Conservation (phyloP, 768 basidiomycete genomes). For the Sarcodon sp. region DNA sequence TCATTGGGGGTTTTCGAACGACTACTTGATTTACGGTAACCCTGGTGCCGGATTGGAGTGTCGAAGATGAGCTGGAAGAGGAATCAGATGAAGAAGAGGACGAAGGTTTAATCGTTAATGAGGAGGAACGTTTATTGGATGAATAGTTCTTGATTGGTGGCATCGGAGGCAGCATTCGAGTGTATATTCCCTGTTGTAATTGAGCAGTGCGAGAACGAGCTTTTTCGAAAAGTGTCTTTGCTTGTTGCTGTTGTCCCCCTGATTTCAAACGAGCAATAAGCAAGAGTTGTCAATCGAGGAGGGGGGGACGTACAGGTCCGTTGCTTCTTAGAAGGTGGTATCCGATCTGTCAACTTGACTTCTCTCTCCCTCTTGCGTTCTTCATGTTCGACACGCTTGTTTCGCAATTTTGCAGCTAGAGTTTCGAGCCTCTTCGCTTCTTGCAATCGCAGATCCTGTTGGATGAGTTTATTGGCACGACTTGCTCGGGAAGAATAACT, state of each 20-base stretch:
- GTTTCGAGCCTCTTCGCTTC: conserved; percentile 58
- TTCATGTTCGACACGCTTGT: conserved; percentile 54
- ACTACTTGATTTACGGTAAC: conserved; percentile 41
- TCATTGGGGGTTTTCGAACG: conserved; percentile 19
- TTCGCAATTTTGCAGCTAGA: conserved; percentile 46
- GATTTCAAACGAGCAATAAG: conserved; percentile 3
- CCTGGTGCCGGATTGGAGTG: conserved; percentile 16
- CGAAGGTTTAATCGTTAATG: conserved; percentile 2
- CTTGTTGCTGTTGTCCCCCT: conserved; percentile 29
- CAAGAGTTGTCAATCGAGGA: conserved; percentile 5
- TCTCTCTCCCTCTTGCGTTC: conserved; percentile 68
- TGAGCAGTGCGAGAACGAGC: conserved; percentile 59
- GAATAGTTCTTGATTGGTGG: conserved; percentile 29
- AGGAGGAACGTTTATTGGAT: conserved; percentile 7
- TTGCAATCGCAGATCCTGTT: conserved; percentile 39
- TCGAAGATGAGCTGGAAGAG: conserved; percentile 1
- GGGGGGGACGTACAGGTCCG: conserved; percentile 40
- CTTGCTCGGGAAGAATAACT: neutral
- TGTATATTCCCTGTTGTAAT: conserved; percentile 48
- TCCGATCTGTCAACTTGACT: conserved; percentile 59
- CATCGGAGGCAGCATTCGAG: conserved; percentile 44
- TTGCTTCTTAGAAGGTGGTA: conserved; percentile 43
- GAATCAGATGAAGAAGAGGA: conserved; percentile 16
- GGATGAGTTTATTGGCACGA: neutral
- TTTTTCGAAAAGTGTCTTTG: conserved; percentile 70